phyloP scores from a whole-genome alignment of 345 rosid species.

The Lepidium didymum region DNA sequence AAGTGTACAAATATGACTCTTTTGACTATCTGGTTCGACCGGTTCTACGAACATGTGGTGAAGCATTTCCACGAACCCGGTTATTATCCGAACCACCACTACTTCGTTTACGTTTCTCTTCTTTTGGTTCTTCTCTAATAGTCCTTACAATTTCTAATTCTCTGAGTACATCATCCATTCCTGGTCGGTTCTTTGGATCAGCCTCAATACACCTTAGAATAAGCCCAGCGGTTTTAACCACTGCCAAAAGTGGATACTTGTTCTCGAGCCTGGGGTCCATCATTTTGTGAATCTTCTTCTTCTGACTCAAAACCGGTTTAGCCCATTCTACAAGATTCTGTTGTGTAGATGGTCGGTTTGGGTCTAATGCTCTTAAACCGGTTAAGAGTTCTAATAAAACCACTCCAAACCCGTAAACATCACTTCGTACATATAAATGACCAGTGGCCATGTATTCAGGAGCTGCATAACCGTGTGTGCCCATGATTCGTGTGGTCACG shows the following conservation, averaged over 20 bases:
- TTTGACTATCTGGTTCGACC: constrained; percentile 25
- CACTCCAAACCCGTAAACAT: constrained; percentile 84
- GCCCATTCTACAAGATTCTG: constrained; percentile 60
- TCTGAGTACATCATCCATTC: constrained; percentile 56
- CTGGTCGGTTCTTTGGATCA: constrained; percentile 64
- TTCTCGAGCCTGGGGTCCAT: constrained; percentile 62
- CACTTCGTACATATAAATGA: constrained; percentile 74
- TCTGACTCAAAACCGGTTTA: constrained; percentile 36
- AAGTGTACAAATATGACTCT: neutral
- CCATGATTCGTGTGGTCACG: constrained; percentile 62
- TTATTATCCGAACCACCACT: neutral
- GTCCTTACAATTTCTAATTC: constrained; percentile 32
- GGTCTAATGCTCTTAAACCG: constrained; percentile 59
- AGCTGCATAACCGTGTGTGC: constrained; percentile 85
- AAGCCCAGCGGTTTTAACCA: constrained; percentile 39
- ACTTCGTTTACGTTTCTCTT: constrained; percentile 21
- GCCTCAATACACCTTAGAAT: constrained; percentile 44
- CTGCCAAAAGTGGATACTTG: constrained; percentile 46
- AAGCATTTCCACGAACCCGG: constrained; percentile 13
- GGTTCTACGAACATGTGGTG: constrained; percentile 13
- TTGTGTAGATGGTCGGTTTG: constrained; percentile 37
- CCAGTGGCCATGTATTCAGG: constrained; percentile 84
- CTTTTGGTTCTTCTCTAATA: constrained; percentile 31
- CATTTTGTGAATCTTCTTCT: constrained; percentile 51
- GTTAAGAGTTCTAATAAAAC: constrained; percentile 71